Evolutionary conservation across 108 stramenopile species (phyloP).

Genomic region (Fragilariopsis cylindrus): DNA sequence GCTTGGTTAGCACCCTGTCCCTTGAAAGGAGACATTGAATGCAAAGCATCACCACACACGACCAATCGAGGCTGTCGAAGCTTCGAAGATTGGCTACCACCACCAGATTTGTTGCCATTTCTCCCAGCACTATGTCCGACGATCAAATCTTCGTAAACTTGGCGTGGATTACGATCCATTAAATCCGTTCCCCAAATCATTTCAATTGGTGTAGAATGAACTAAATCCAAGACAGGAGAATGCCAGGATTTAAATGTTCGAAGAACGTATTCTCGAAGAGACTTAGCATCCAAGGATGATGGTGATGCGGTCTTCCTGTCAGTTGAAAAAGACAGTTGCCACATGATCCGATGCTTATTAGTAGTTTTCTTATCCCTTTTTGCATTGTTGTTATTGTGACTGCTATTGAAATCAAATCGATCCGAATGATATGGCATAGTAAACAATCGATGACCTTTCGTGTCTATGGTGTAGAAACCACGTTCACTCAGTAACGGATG

Average conservation of each 20-base stretch:
- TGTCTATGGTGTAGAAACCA: constrained; percentile 83
- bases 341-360: constrained; percentile 64
- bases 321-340: constrained; percentile 77
- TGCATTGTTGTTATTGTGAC: background rate
- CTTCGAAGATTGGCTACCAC: constrained; percentile 20
- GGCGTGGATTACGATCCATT: constrained; percentile 76
- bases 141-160: constrained; percentile 42
- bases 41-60: constrained; percentile 86
- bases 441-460: constrained; percentile 68
- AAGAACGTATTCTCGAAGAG: constrained; percentile 58
- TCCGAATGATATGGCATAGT: constrained; percentile 83
- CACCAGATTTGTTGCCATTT: background rate
- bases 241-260: constrained; percentile 65
- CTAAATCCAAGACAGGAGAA: constrained; percentile 68
- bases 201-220: constrained; percentile 58
- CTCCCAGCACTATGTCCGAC: background rate
- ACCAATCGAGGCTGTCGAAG: constrained; percentile 53
- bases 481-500: constrained; percentile 75
- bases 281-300: constrained; percentile 28
- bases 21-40: constrained; percentile 92
- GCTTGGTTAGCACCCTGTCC: constrained; percentile 95
- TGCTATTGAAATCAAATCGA: constrained; percentile 38
- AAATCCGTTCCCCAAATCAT: constrained; percentile 84
- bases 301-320: constrained; percentile 6
- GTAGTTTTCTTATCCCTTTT: background rate